Evolutionary conservation across 2,329 filamentous ascomycete genomes (phyloP).

Genomic region (Apiospora koreana): DNA sequence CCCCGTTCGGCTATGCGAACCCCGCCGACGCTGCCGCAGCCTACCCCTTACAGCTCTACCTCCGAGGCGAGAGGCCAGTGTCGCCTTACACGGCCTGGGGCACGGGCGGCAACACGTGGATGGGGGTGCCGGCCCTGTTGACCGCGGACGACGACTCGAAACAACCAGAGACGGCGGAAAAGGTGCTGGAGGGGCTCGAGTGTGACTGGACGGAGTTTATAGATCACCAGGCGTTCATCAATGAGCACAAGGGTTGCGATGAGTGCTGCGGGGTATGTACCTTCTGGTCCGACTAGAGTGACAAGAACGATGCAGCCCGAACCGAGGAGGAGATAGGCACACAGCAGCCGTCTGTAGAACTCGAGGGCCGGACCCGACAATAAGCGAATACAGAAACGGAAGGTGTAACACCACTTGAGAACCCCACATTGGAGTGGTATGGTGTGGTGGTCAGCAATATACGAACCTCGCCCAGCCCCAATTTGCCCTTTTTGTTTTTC

Average conservation of each 20-base stretch:
- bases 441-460: background rate
- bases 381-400: background rate
- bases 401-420: background rate
- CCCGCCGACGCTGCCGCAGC: background rate
- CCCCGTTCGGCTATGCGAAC: background rate
- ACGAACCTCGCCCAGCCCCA: background rate
- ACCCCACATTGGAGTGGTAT: background rate
- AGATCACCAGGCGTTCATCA: background rate
- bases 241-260: background rate
- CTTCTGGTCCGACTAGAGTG: too few species aligned
- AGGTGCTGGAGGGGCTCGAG: too few species aligned
- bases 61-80: too few species aligned
- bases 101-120: background rate
- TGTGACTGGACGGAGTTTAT: background rate
- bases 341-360: background rate
- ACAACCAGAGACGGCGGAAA: background rate
- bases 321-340: background rate
- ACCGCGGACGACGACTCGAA: background rate
- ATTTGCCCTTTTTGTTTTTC: too few species aligned
- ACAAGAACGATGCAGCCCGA: too few species aligned
- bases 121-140: background rate
- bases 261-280: too few species aligned
- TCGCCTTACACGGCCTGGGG: background rate
- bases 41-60: too few species aligned
- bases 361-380: background rate